phyloP scores from a whole-genome alignment of 169 alveolate species.

The Fabrea salina region DNA sequence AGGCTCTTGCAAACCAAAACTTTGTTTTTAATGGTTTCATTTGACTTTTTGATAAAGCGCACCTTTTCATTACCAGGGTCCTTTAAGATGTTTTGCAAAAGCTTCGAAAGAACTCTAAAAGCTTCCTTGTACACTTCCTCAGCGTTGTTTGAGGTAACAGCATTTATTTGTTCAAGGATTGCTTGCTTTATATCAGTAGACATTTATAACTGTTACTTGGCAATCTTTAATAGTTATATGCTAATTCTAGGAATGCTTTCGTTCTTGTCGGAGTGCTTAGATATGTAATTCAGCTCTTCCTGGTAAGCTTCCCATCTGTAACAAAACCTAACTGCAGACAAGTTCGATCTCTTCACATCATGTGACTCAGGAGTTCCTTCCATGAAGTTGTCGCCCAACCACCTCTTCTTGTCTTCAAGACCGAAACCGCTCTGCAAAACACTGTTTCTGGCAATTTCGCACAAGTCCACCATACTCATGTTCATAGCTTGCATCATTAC shows the following conservation, averaged over 20 bases:
- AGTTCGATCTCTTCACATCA: background rate
- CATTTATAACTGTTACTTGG: no score
- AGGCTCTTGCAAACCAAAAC: background rate
- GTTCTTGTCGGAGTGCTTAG: background rate
- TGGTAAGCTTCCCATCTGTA: conserved; percentile 18
- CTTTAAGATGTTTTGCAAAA: background rate
- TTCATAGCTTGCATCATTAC: conserved; percentile 86
- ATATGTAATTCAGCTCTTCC: conserved; percentile 12
- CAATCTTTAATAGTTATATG: no score
- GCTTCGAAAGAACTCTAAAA: background rate
- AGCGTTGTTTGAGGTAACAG: background rate
- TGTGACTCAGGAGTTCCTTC: conserved; percentile 4
- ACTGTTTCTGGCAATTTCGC: conserved; percentile 91
- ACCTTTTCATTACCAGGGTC: background rate
- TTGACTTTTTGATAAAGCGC: background rate
- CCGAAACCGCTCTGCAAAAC: conserved; percentile 80
- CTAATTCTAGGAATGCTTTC: no score
- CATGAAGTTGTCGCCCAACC: conserved; percentile 56
- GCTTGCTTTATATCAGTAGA: no score
- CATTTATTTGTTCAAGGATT: no score
- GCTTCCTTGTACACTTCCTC: background rate
- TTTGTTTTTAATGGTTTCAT: conserved; percentile 17
- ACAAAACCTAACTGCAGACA: background rate
- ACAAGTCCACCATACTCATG: conserved; percentile 82
- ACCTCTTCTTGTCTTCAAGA: conserved; percentile 40